Evolutionary conservation across 2,329 filamentous ascomycete genomes (phyloP).

Genomic region (Venturia aucupariae): DNA sequence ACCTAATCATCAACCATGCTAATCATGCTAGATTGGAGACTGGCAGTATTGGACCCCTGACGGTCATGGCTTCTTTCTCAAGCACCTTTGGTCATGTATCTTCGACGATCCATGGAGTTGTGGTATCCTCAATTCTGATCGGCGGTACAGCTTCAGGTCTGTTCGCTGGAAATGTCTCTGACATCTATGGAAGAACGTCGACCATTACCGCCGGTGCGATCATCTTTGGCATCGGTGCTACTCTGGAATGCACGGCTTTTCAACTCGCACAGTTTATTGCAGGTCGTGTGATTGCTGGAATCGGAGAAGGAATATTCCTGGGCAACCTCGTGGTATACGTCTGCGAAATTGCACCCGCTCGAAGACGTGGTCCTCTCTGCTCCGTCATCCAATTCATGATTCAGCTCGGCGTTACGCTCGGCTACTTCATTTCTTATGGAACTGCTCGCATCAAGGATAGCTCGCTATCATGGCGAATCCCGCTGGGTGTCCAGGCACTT

Average conservation of each 20-base stretch:
- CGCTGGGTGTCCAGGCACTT: conserved; percentile 41
- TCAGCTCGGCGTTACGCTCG: conserved; percentile 41
- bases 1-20: neutral
- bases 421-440: conserved; percentile 54
- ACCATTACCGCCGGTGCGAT: conserved; percentile 42
- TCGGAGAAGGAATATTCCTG: conserved; percentile 51
- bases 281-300: conserved; percentile 46
- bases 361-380: conserved; percentile 41
- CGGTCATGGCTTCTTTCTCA: conserved; percentile 46
- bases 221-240: conserved; percentile 46
- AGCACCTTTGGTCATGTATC: conserved; percentile 42
- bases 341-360: conserved; percentile 49
- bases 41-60: conserved; percentile 51
- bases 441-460: conserved; percentile 35
- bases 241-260: conserved; percentile 42
- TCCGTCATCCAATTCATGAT: conserved; percentile 46
- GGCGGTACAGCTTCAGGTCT: conserved; percentile 46
- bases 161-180: conserved; percentile 49
- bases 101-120: conserved; percentile 45
- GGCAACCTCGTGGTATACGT: conserved; percentile 50
- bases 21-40: conserved; percentile 27
- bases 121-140: conserved; percentile 51
- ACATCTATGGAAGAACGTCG: conserved; percentile 42
- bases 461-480: conserved; percentile 48
- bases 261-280: conserved; percentile 44